Conservation (phyloP, 345 rosid species). For the Hevea brasiliensis region DNA sequence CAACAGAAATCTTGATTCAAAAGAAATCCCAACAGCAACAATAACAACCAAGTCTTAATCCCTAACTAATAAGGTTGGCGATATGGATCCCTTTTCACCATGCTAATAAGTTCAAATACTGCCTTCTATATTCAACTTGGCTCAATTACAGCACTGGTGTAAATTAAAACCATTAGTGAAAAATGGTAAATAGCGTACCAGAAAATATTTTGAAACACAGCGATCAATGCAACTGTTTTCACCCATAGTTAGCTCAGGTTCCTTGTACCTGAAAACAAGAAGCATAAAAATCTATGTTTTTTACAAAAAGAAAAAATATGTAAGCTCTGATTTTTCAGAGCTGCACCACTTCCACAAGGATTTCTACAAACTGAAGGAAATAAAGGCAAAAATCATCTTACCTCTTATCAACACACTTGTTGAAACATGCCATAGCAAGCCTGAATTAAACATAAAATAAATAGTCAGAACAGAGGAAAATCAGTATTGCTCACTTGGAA, state of each 20-base stretch:
- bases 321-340: no score
- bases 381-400: constrained; percentile 24
- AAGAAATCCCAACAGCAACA: no score
- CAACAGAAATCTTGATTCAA: no score
- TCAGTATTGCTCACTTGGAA: background rate
- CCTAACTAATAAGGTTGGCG: no score
- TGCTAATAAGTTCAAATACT: no score
- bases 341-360: constrained; percentile 2
- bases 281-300: background rate
- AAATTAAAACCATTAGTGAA: background rate
- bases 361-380: constrained; percentile 4
- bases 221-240: constrained; percentile 99
- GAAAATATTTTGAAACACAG: constrained; percentile 93
- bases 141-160: background rate
- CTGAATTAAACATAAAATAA: constrained; percentile 43
- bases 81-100: no score
- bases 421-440: constrained; percentile 87
- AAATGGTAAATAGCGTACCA: constrained; percentile 42
- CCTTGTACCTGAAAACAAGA: constrained; percentile 68
- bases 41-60: no score
- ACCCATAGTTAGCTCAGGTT: constrained; percentile 93
- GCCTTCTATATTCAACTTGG: background rate
- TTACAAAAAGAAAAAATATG: no score
- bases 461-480: background rate
- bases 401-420: constrained; percentile 93